A percentile compares a stretch with the other conserved stretches of the same genome.
phyloP scores from a whole-genome alignment of 495 filamentous ascomycete genomes.

The Neurospora sp. region DNA sequence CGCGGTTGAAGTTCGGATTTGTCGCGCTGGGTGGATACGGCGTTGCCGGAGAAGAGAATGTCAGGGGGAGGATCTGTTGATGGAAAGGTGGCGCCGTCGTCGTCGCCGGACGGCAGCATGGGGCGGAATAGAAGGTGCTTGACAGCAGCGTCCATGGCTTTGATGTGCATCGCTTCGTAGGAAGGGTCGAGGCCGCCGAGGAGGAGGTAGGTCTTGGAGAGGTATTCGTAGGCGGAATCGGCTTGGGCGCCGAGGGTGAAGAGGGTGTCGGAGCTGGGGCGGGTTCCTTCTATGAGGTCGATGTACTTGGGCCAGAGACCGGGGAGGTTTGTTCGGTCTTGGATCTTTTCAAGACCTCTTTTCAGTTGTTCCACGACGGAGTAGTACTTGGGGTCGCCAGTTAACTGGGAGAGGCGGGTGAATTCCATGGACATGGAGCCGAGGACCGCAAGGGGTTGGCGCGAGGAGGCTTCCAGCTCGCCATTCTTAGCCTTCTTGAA shows the following conservation, averaged over 20 bases:
- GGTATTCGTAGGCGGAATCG: conserved; percentile 83
- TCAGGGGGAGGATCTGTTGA: conserved; percentile 32
- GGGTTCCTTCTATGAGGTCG: conserved; percentile 36
- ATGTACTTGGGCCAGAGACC: conserved; percentile 72
- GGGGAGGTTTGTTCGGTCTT: conserved; percentile 57
- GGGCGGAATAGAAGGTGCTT: conserved; percentile 61
- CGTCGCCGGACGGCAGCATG: conserved; percentile 39
- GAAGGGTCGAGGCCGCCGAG: conserved; percentile 28
- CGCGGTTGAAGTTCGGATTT: conserved; percentile 23
- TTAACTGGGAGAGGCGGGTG: conserved; percentile 74
- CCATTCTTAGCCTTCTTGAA: conserved; percentile 49
- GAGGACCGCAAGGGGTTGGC: conserved; percentile 49
- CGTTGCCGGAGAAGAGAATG: conserved; percentile 53
- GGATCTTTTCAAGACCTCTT: conserved; percentile 57
- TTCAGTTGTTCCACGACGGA: conserved; percentile 74
- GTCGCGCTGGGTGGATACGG: conserved; percentile 11
- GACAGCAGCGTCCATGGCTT: conserved; percentile 51
- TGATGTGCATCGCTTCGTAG: conserved; percentile 35
- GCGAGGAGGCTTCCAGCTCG: conserved; percentile 27
- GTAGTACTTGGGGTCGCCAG: conserved; percentile 70
- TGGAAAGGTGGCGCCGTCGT: not conserved
- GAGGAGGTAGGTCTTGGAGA: conserved; percentile 57
- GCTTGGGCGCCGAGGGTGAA: conserved; percentile 65
- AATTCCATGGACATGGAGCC: conserved; percentile 78
- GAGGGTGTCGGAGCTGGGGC: conserved; percentile 15